phyloP scores from a whole-genome alignment of 176 grass and related monocot species.

The Ampelocalamus luodianensis region DNA sequence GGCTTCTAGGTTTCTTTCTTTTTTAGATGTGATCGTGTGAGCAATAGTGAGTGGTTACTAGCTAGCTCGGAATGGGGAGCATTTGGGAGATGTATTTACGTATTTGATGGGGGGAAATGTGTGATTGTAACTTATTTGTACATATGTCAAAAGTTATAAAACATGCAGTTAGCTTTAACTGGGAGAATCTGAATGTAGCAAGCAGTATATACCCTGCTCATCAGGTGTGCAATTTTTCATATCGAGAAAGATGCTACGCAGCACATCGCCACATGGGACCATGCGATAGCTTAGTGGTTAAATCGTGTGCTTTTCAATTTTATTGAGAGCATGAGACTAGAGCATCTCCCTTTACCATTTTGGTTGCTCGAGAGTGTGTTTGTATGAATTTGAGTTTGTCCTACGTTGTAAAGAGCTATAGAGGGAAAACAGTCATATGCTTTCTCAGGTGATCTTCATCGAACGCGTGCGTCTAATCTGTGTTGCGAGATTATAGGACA shows the following conservation, averaged over 20 bases:
- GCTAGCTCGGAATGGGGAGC: constrained; percentile 4
- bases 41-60: neutral
- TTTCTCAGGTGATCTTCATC: neutral
- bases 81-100: constrained; percentile 8
- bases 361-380: neutral
- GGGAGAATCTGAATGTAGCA: neutral
- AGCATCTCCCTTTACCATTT: neutral
- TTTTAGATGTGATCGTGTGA: constrained; percentile 41
- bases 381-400: neutral
- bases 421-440: neutral
- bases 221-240: neutral
- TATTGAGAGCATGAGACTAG: neutral
- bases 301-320: neutral
- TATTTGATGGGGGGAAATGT: neutral
- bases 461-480: neutral
- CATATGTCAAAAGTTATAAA: constrained; percentile 36
- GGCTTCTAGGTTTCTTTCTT: constrained; percentile 25
- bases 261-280: neutral
- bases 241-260: neutral
- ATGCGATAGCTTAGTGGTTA: neutral
- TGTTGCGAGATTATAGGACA: neutral
- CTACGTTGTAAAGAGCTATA: neutral
- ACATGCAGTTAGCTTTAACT: neutral
- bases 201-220: neutral
- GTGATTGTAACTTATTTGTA: constrained; percentile 47